phyloP scores from a whole-genome alignment of 331 rosid genomes.

The Quercus phellos region DNA sequence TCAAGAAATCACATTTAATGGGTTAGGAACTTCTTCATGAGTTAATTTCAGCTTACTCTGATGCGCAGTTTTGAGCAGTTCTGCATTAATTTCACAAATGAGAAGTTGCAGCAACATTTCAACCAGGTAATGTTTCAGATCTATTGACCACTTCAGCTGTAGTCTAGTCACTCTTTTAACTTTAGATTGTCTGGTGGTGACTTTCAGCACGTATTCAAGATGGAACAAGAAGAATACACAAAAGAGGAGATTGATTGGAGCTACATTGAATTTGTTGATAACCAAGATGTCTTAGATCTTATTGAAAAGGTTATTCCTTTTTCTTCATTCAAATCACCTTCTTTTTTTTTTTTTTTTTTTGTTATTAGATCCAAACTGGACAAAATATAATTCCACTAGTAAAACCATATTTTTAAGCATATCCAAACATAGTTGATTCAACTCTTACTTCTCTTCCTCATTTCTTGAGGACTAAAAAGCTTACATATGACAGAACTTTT shows the following conservation, averaged over 20 bases:
- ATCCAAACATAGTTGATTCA: background rate
- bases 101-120: constrained; percentile 98
- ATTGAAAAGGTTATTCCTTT: constrained; percentile 73
- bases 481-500: background rate
- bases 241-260: constrained; percentile 97
- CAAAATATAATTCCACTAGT: constrained; percentile 3
- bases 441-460: background rate
- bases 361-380: constrained; percentile 5
- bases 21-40: constrained; percentile 39
- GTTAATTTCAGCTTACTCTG: constrained; percentile 51
- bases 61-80: constrained; percentile 97
- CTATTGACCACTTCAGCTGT: constrained; percentile 20
- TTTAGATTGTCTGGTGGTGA: constrained; percentile 25
- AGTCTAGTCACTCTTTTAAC: background rate
- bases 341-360: constrained; percentile 7
- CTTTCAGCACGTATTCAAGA: constrained; percentile 95
- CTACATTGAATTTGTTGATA: constrained; percentile 98
- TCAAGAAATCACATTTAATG: constrained; percentile 24
- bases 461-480: background rate
- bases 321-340: constrained; percentile 22
- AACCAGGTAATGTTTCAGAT: constrained; percentile 70
- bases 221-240: constrained; percentile 99
- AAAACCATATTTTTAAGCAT: background rate
- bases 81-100: constrained; percentile 97
- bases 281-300: constrained; percentile 95